phyloP scores from a whole-genome alignment of 768 basidiomycete species.

The Hygrocybe coccinea region DNA sequence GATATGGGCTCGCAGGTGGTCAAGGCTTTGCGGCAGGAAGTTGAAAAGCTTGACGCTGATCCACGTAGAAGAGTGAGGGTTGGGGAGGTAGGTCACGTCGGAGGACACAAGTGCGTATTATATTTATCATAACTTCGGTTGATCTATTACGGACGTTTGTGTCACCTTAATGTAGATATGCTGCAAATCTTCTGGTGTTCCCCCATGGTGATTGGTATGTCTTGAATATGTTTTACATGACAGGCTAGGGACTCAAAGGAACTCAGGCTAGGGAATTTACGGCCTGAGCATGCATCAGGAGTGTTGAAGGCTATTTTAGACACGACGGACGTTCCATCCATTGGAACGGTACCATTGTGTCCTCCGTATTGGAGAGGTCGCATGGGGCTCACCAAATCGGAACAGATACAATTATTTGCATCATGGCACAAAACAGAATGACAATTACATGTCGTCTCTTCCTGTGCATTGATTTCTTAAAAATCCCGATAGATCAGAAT shows the following conservation, averaged over 20 bases:
- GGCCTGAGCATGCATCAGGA: constrained; percentile 49
- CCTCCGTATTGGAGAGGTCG: constrained; percentile 50
- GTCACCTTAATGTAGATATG: constrained; percentile 40
- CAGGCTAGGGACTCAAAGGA: neutral
- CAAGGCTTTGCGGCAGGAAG: constrained; percentile 48
- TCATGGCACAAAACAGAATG: neutral
- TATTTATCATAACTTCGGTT: constrained; percentile 3
- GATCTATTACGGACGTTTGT: neutral
- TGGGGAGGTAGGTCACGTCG: constrained; percentile 72
- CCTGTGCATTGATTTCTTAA: too few species aligned
- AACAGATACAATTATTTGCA: constrained; percentile 36
- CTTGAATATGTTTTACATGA: neutral
- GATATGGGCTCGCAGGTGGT: constrained; percentile 57
- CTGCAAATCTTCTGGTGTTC: constrained; percentile 64
- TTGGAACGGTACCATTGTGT: constrained; percentile 33
- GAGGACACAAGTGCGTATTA: constrained; percentile 75
- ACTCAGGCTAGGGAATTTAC: constrained; percentile 59
- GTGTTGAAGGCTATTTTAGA: constrained; percentile 45
- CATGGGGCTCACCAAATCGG: constrained; percentile 46
- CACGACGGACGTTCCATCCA: neutral
- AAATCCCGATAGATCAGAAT: too few species aligned
- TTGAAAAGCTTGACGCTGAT: constrained; percentile 35
- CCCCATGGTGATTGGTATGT: constrained; percentile 71
- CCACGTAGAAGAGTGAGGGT: constrained; percentile 38
- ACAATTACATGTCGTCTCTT: too few species aligned